Base-by-base conservation (phyloP, 2,329 filamentous ascomycete species). In the Phaeosphaeria sp. region DNA sequence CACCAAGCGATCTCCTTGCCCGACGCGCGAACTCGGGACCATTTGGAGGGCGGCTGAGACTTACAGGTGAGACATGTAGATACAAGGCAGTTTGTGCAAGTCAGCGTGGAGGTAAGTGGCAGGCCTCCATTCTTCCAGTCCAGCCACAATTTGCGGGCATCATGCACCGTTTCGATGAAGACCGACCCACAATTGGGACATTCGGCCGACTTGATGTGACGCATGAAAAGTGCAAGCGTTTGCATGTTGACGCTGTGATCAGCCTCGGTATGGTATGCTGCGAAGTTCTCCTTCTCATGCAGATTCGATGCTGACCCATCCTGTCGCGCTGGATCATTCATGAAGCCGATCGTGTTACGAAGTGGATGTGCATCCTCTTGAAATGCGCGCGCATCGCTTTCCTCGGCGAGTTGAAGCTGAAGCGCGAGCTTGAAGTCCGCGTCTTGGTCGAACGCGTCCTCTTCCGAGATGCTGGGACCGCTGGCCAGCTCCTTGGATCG, bases 1-100 rank as follows among this genome's bases (percentile, higher is more conserved):
- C 77, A 78, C 77, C 75, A 78, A 11, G 59, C 56, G 7, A 70
- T 42, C 6, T 65, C 54, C 9, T 51, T 63, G 4, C 54, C 55
- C 3, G 53, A 18, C 9, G 62, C 44, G 15, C 25, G 48, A 20
- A 55, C 40, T n/a, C 18, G 40, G 2, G 56, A 61, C 25, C 11
- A 30, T 9, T 47, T 57, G 4, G 45, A 42, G 11, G 39, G 49
- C 1, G 55, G 20, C 20, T 58, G 51, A 6, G 63, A 42, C 15
- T 36, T 47, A 46, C 70, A 73, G 11, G 61, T 56, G 17, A 69
- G 56, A 45, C 69, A 74, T 22, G 50, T 56, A 1, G 33, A 49
- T 21, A 46, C 30, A 9, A 43, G 53, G 53, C 72, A 73, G 1
- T 15, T 30, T 15, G 47, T 60, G 56, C 72, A 73, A 33, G 36